Percentiles rank a stretch among this genome's conserved stretches.
phyloP scores from a whole-genome alignment of 352 stramenopile genomes.

The Pythium brachiatum region DNA sequence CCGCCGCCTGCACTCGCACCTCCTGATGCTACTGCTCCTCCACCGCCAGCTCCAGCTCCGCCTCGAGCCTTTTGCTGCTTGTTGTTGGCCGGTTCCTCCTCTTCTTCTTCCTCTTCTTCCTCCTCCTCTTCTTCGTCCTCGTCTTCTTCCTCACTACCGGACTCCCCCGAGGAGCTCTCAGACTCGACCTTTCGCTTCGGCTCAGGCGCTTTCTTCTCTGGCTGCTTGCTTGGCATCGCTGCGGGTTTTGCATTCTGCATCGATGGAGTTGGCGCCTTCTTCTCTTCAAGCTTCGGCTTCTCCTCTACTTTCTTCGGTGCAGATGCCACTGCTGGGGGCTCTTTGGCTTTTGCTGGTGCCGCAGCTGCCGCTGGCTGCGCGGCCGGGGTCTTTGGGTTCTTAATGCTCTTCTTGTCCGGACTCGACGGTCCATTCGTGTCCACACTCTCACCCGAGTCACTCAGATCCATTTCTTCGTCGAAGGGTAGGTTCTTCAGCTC shows the following conservation, averaged over 20 bases:
- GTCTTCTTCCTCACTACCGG: constrained; percentile 62
- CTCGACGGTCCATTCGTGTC: constrained; percentile 77
- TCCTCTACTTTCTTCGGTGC: constrained; percentile 27
- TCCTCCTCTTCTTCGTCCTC: constrained; percentile 56
- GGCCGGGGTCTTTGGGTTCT: constrained; percentile 26
- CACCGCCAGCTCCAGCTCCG: constrained; percentile 9
- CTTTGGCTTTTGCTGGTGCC: constrained; percentile 16
- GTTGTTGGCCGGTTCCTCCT: constrained; percentile 31
- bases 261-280: constrained; percentile 10
- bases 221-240: constrained; percentile 30
- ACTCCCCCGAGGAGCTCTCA: constrained; percentile 69
- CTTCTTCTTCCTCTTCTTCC: constrained; percentile 45
- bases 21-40: constrained; percentile 7
- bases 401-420: constrained; percentile 47
- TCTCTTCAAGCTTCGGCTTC: constrained; percentile 25
- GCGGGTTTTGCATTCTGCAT: constrained; percentile 27
- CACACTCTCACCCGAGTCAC: constrained; percentile 81
- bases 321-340: neutral
- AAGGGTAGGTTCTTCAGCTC: constrained; percentile 86
- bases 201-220: constrained; percentile 40
- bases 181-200: constrained; percentile 57
- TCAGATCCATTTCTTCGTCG: constrained; percentile 85
- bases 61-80: constrained; percentile 16
- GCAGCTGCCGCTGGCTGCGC: constrained; percentile 3
- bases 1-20: constrained; percentile 5